Conservation (phyloP, 2,329 filamentous ascomycete genomes). For the Hypoxylon sp. region DNA sequence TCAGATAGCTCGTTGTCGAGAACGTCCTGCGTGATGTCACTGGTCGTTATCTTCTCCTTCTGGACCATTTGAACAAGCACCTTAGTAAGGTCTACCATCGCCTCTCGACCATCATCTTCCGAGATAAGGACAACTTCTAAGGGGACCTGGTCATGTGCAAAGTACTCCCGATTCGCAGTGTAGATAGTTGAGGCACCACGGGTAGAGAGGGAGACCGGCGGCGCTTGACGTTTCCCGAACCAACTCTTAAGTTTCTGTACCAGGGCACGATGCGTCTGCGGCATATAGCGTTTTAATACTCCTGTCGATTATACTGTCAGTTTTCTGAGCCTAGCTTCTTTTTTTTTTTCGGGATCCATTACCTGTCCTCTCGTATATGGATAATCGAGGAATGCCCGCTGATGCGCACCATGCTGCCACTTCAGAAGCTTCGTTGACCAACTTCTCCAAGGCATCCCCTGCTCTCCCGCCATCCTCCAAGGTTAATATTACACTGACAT, state of each 20-base stretch:
- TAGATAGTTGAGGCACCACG: constrained; percentile 60
- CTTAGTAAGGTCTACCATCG: constrained; percentile 93
- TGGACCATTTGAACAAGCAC: constrained; percentile 97
- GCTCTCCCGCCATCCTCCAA: constrained; percentile 78
- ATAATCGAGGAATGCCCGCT: constrained; percentile 87
- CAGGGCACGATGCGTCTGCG: constrained; percentile 85
- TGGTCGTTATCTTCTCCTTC: constrained; percentile 82
- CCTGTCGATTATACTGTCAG: constrained; percentile 65
- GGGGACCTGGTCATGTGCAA: constrained; percentile 57
- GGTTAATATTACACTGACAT: constrained; percentile 88
- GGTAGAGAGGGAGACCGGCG: constrained; percentile 73
- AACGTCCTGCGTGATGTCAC: constrained; percentile 87
- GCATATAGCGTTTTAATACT: constrained; percentile 88
- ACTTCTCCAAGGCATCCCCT: constrained; percentile 81
- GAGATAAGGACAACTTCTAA: constrained; percentile 83
- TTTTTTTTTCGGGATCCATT: constrained; percentile 46
- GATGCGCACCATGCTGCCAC: constrained; percentile 94
- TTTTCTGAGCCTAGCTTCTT: constrained; percentile 29
- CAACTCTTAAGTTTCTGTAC: constrained; percentile 86
- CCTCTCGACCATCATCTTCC: constrained; percentile 89
- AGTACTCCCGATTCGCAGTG: constrained; percentile 50
- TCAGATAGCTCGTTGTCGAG: constrained; percentile 89
- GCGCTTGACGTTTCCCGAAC: constrained; percentile 80
- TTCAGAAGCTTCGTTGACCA: constrained; percentile 93
- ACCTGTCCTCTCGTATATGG: constrained; percentile 94